Percentiles rank a stretch among this genome's conserved stretches.
Conservation (phyloP, 2,329 filamentous ascomycete genomes). For the Nectriaceae sp. region DNA sequence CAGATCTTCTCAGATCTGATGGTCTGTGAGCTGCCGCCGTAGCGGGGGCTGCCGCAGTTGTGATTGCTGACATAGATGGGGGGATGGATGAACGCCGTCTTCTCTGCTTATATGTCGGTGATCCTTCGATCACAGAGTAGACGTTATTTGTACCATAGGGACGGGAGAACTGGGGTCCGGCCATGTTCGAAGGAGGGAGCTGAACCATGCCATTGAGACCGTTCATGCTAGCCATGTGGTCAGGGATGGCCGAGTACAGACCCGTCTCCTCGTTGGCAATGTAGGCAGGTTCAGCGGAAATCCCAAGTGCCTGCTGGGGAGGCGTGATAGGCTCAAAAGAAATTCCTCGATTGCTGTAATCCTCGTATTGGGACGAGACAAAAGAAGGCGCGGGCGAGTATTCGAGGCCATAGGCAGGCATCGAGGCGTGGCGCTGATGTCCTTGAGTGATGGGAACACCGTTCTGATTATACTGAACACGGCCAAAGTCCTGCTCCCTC, state of each 20-base stretch:
- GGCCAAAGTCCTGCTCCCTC: constrained; percentile 81
- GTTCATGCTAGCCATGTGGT: constrained; percentile 72
- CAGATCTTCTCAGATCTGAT: constrained; percentile 87
- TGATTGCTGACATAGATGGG: constrained; percentile 69
- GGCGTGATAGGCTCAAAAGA: constrained; percentile 97
- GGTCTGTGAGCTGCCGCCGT: constrained; percentile 70
- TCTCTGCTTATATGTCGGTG: constrained; percentile 97
- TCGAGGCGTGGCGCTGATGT: constrained; percentile 95
- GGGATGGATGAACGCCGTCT: constrained; percentile 92
- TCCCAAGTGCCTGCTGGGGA: constrained; percentile 82
- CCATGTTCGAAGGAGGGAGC: constrained; percentile 81
- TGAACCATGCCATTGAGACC: constrained; percentile 88
- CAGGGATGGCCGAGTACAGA: constrained; percentile 91
- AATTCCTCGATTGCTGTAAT: constrained; percentile 94
- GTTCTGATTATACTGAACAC: constrained; percentile 89
- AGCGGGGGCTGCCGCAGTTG: constrained; percentile 66
- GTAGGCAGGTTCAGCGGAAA: constrained; percentile 88
- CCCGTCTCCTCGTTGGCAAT: constrained; percentile 98
- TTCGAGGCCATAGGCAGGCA: constrained; percentile 92
- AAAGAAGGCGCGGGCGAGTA: constrained; percentile 98
- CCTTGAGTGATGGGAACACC: constrained; percentile 80
- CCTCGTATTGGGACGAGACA: constrained; percentile 97
- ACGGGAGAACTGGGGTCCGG: constrained; percentile 76
- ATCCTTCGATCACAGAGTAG: constrained; percentile 96
- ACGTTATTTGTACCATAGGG: constrained; percentile 75